These are phyloP conservation scores for Boletellus deceptivus DNA, from an alignment of 1,284 basidiomycete genomes.

Conservation along the genomic window DNA sequence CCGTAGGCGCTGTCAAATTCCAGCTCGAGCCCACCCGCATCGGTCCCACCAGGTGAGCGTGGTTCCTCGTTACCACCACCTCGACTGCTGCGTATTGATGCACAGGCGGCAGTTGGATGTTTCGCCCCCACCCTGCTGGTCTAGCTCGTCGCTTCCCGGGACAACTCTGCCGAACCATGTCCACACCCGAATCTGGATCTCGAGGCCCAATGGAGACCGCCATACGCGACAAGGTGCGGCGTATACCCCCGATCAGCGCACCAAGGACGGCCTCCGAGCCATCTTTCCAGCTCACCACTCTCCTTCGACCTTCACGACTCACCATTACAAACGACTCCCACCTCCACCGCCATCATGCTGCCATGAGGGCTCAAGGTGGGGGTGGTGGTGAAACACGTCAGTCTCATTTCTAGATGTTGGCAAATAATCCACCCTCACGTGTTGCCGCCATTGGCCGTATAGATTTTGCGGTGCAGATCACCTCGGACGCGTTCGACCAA, in stretches of 20 bases:
- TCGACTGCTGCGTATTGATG: conserved; percentile 23
- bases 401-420: conserved; percentile 33
- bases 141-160: conserved; percentile 19
- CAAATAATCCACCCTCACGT: conserved; percentile 23
- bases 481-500: conserved; percentile 67
- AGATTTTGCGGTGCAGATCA: conserved; percentile 75
- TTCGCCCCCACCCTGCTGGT: conserved; percentile 22
- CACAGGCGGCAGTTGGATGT: conserved; percentile 22
- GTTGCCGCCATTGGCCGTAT: conserved; percentile 20
- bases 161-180: conserved; percentile 29
- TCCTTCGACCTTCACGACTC: conserved; percentile 58
- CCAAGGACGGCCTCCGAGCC: conserved; percentile 19
- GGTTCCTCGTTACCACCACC: conserved; percentile 10
- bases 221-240: conserved; percentile 54
- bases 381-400: conserved; percentile 69
- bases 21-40: conserved; percentile 1
- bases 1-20: conserved; percentile 19
- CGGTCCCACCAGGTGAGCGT: conserved; percentile 12
- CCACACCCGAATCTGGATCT: conserved; percentile 19
- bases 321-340: conserved; percentile 72
- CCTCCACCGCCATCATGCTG: conserved; percentile 72
- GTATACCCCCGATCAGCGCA: conserved; percentile 20
- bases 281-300: conserved; percentile 48
- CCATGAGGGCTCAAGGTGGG: conserved; percentile 67
- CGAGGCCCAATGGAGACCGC: conserved; percentile 45